These are phyloP conservation scores for Fusarium incarnatum DNA, from an alignment of 2,329 filamentous ascomycete species.

Conservation along the genomic window DNA sequence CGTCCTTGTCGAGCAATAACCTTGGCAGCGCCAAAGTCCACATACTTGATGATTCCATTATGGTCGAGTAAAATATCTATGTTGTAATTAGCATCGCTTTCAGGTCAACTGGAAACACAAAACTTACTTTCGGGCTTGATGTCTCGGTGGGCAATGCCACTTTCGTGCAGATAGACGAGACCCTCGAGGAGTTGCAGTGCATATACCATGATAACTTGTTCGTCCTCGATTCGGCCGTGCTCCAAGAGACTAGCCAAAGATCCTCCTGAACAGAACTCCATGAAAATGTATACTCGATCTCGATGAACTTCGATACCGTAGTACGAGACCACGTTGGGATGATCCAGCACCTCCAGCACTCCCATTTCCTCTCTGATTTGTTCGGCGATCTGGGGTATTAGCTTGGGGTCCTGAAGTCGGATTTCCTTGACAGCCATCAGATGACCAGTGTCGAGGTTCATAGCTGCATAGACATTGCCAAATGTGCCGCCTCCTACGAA, in stretches of 20 bases:
- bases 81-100: constrained; percentile 29
- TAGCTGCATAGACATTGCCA: constrained; percentile 95
- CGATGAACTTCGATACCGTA: constrained; percentile 98
- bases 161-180: constrained; percentile 91
- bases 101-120: not conserved
- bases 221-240: constrained; percentile 96
- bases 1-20: constrained; percentile 94
- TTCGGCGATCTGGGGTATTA: constrained; percentile 92
- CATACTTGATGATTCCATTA: constrained; percentile 98
- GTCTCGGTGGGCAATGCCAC: constrained; percentile 92
- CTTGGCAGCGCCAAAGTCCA: constrained; percentile 97
- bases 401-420: constrained; percentile 92
- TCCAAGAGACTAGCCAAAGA: constrained; percentile 90
- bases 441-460: constrained; percentile 95
- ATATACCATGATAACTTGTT: constrained; percentile 97
- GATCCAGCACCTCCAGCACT: constrained; percentile 92
- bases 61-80: constrained; percentile 94
- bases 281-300: constrained; percentile 99
- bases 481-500: constrained; percentile 98
- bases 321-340: constrained; percentile 97
- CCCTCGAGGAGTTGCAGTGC: constrained; percentile 94
- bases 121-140: constrained; percentile 95
- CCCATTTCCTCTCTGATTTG: constrained; percentile 98
- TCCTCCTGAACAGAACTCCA: constrained; percentile 98
- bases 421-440: constrained; percentile 99